phyloP scores from a whole-genome alignment of 495 filamentous ascomycete species.

The Apiosordaria backusii region DNA sequence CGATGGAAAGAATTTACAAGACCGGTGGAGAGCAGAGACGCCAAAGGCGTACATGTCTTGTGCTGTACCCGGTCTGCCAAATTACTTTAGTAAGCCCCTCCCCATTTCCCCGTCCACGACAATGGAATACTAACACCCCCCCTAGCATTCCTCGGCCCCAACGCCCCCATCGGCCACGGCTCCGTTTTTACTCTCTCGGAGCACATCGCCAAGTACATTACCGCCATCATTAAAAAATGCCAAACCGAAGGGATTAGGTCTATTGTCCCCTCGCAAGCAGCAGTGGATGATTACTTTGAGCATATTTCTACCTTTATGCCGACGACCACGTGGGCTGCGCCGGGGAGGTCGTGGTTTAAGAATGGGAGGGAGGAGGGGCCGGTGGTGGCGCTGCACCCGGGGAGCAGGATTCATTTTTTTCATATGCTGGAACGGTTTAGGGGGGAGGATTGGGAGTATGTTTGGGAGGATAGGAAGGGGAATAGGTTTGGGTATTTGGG shows the following conservation, averaged over 20 bases:
- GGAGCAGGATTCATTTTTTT: slow-evolving; percentile 51
- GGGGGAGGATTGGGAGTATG: slow-evolving; percentile 50
- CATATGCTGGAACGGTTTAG: slow-evolving; percentile 47
- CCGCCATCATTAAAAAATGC: slow-evolving; percentile 41
- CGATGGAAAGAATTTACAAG: slow-evolving; percentile 44
- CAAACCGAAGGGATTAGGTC: slow-evolving; percentile 44
- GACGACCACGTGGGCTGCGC: slow-evolving; percentile 43
- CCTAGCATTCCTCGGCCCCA: slow-evolving; percentile 46
- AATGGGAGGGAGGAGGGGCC: slow-evolving; percentile 40
- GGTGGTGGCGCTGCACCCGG: slow-evolving; percentile 48
- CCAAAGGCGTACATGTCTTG: slow-evolving; percentile 47
- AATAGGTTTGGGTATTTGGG: slow-evolving; percentile 48
- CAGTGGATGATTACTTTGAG: slow-evolving; percentile 44
- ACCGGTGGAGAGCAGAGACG: slow-evolving; percentile 33
- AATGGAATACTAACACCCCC: slow-evolving; percentile 17
- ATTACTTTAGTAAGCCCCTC: slow-evolving; percentile 45
- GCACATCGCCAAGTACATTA: slow-evolving; percentile 47
- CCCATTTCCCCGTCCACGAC: background rate
- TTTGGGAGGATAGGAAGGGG: slow-evolving; percentile 31
- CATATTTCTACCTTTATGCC: slow-evolving; percentile 48
- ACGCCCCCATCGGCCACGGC: slow-evolving; percentile 49
- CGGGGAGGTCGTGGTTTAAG: slow-evolving; percentile 52
- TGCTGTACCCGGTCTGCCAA: slow-evolving; percentile 44
- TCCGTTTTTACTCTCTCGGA: slow-evolving; percentile 48
- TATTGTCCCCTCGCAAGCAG: slow-evolving; percentile 37